phyloP scores from a whole-genome alignment of 352 stramenopile genomes.

The Phytopythium boreale region DNA sequence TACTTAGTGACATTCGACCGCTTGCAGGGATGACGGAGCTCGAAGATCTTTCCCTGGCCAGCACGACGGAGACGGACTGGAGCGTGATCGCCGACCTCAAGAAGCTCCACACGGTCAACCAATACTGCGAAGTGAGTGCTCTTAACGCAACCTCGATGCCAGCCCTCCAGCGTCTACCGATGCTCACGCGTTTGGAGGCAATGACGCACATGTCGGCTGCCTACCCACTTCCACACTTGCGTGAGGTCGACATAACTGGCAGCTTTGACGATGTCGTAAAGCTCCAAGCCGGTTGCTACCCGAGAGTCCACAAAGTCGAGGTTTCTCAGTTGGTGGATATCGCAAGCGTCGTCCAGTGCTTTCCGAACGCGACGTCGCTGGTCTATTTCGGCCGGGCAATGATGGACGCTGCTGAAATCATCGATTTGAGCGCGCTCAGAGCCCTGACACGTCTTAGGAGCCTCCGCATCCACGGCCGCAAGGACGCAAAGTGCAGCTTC shows the following conservation, averaged over 20 bases:
- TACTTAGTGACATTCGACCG: not conserved
- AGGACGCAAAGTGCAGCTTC: not conserved
- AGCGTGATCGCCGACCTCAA: not conserved
- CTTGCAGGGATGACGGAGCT: not conserved
- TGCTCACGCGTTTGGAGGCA: not conserved
- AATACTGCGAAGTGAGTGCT: not conserved
- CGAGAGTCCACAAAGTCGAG: not conserved
- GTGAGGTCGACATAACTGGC: not conserved
- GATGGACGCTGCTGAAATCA: not conserved
- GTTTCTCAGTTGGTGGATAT: not conserved
- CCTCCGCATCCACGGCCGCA: not conserved
- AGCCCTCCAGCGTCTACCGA: not conserved
- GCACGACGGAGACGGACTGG: not conserved
- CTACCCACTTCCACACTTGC: not conserved
- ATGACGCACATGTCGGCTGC: not conserved
- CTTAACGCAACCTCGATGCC: not conserved
- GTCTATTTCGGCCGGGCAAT: not conserved
- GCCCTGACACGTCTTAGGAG: not conserved
- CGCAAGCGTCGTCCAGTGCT: not conserved
- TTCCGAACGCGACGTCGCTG: constrained; percentile 2
- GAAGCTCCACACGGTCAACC: not conserved
- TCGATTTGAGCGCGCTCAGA: not conserved
- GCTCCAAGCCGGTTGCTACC: not conserved
- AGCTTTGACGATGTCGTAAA: not conserved
- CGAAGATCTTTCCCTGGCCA: not conserved